These are phyloP conservation scores for Dalbergia oliveri DNA, from an alignment of 306 rosid species.

Conservation along the genomic window DNA sequence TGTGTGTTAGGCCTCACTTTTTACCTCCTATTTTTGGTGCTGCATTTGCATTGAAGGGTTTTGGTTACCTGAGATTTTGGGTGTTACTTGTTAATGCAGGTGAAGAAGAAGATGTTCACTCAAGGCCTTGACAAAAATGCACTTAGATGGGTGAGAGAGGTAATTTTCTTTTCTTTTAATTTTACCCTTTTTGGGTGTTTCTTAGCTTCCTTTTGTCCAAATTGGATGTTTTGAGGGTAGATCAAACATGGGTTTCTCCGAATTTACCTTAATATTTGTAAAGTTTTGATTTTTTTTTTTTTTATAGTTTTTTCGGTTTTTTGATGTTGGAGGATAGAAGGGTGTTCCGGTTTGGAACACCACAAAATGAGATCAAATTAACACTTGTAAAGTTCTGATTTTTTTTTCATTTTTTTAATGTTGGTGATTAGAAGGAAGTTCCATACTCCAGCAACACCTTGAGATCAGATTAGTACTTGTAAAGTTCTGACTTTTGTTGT, in stretches of 20 bases:
- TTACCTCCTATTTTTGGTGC: neutral
- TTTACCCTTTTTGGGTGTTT: neutral
- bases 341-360: conserved; percentile 47
- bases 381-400: conserved; percentile 17
- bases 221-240: neutral
- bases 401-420: conserved; percentile 7
- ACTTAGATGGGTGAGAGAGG: conserved; percentile 94
- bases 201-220: neutral
- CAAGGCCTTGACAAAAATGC: conserved; percentile 88
- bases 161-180: conserved; percentile 33
- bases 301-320: no score
- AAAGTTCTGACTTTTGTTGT: conserved; percentile 26
- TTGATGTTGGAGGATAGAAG: conserved; percentile 51
- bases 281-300: conserved; percentile 40
- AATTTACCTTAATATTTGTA: neutral
- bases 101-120: conserved; percentile 71
- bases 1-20: neutral
- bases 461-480: conserved; percentile 37
- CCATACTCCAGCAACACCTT: conserved; percentile 46
- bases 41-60: conserved; percentile 34
- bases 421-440: conserved; percentile 58
- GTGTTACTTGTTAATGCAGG: conserved; percentile 38
- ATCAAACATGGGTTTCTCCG: conserved; percentile 43
- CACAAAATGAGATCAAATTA: conserved; percentile 50
- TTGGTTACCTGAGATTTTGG: conserved; percentile 40